Percentiles rank a stretch among this genome's conserved stretches.
These are phyloP conservation scores for Macrotyloma uniflorum DNA, from an alignment of 306 rosid genomes.

Conservation along the genomic window DNA sequence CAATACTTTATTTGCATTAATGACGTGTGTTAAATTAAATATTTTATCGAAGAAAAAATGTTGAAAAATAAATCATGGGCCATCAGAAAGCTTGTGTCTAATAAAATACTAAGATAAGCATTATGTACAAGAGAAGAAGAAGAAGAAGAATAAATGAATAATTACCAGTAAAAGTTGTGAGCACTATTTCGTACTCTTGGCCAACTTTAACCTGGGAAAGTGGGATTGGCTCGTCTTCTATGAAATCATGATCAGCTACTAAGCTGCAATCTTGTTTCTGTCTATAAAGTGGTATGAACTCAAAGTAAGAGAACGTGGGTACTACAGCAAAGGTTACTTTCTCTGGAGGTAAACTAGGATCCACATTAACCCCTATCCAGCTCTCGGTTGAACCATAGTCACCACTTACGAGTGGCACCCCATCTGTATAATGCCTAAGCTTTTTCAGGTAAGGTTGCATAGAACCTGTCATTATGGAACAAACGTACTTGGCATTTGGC, in stretches of 20 bases:
- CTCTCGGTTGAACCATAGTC: conserved; percentile 99
- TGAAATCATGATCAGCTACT: conserved; percentile 58
- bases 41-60: background rate
- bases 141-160: background rate
- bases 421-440: conserved; percentile 72
- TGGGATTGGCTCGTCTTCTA: conserved; percentile 79
- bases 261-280: conserved; percentile 35
- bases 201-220: conserved; percentile 75
- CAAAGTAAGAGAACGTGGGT: conserved; percentile 90
- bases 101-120: too few relatives aligned
- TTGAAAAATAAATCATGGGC: background rate
- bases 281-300: conserved; percentile 78
- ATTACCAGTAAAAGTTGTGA: conserved; percentile 91
- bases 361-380: conserved; percentile 94
- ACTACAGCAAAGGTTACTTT: conserved; percentile 77
- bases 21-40: too few relatives aligned
- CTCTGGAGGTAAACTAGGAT: conserved; percentile 75
- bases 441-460: conserved; percentile 82
- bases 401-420: conserved; percentile 74
- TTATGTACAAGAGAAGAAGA: background rate
- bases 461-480: conserved; percentile 90
- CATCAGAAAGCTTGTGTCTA: too few relatives aligned
- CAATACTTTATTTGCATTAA: too few relatives aligned
- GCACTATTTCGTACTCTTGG: conserved; percentile 81
- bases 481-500: conserved; percentile 83